A percentile compares a stretch with the other conserved stretches of the same genome.
Evolutionary conservation across 2,329 filamentous ascomycete genomes (phyloP).

Genomic region (Ceratocystis smalleyi): DNA sequence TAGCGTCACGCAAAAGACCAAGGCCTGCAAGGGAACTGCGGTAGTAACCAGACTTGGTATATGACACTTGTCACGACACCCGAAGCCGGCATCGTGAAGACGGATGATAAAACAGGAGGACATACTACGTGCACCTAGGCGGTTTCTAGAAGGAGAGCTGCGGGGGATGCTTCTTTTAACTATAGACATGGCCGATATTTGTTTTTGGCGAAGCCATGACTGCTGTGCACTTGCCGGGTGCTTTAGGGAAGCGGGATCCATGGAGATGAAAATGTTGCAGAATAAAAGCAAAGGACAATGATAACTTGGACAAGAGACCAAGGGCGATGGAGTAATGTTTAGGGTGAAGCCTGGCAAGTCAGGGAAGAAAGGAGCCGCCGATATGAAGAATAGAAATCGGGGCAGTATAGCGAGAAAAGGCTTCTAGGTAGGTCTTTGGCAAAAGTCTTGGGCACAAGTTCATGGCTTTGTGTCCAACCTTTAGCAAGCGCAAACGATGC

Average conservation of each 20-base stretch:
- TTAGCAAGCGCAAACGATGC: not conserved
- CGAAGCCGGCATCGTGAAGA: too few species aligned
- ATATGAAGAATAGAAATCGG: not conserved
- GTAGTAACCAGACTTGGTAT: too few species aligned
- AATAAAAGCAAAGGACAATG: not conserved
- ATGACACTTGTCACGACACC: too few species aligned
- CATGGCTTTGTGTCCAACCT: not conserved
- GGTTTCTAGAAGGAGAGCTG: not conserved
- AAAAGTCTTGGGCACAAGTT: not conserved
- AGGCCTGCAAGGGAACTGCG: too few species aligned
- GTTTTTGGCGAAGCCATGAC: not conserved
- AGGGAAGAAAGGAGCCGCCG: not conserved
- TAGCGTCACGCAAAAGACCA: too few species aligned
- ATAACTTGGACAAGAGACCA: not conserved
- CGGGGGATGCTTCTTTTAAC: not conserved
- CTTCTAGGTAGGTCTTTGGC: too few species aligned
- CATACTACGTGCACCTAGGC: not conserved
- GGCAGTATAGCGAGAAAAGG: not conserved
- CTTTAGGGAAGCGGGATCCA: not conserved
- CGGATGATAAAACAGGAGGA: not conserved
- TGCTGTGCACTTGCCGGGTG: not conserved
- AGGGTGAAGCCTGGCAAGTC: not conserved
- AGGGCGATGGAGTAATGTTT: not conserved
- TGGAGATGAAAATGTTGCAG: not conserved
- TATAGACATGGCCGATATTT: not conserved